Base-by-base conservation (phyloP, 306 rosid species). In the Amphicarpaea edgeworthii region DNA sequence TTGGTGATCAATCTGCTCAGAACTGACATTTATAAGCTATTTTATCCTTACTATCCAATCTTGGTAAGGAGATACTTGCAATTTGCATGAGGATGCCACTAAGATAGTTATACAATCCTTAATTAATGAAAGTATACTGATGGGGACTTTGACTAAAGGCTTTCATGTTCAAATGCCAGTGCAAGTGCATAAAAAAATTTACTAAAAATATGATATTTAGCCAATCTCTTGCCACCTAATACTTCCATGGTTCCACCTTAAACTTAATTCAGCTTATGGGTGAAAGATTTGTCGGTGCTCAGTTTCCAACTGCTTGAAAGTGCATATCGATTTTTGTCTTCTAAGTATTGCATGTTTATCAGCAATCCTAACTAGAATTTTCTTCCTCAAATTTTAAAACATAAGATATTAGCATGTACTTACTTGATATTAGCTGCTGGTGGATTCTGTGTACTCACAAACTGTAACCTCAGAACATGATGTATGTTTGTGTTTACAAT, bases 341-440 rank as follows among this genome's bases (percentile, higher is more conserved):
- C 63, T 54, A 26, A 49, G 60, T 30, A 42, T 42, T 55, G 76
- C 63, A 47, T 37, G 42, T 16, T 21, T 54, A 46, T 58, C 11
- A n/a, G 32, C 69, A 57, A 32, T 76, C 49, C 46, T 34, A 38
- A 60, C 16, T 60, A 37, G 20, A 8, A 9, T 78, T 59, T 59
- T 5, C 7, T 68, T 43, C 24, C 58, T 65, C 30, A 66, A 54
- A 2, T 78, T 69, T 70, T 15, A 70, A 30, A 60, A 34, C 17
- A 54, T 58, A 11, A 43, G 43, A 15, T 42, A 14, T 32, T 32
- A 45, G 9, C 55, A 14, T 50, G 50, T 30, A 12, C 40, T 50
- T 43, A 32, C 23, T 51, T 45, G 55, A 19, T 51, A 62, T 69
- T 62, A 42, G 28, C 45, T 57, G 32, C 37, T 16, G 23, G 23